Evolutionary conservation across 306 rosid species (phyloP), one percentile per base, ranked within the genome.

Genomic region (Malus orientalis): DNA sequence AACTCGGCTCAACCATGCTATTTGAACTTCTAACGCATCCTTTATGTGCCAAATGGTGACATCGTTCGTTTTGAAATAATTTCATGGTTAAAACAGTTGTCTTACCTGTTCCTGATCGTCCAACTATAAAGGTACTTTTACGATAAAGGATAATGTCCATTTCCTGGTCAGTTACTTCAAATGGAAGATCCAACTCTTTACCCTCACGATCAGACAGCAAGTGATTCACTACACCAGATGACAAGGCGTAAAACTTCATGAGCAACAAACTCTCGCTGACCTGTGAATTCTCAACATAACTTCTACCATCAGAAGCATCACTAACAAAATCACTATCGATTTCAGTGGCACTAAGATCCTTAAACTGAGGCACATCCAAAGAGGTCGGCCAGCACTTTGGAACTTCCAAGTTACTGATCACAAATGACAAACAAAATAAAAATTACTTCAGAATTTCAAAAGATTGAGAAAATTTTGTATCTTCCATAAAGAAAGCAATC

Each of bases 81-180:
- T 93, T 93, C 94, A 83, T 86, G 2, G 97, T 93, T 84, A 93
- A 73, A 58, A 93, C 89, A 33, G 96, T 93, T 19, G 98, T 93
- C 85, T 93, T 93, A 29, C 98, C 98, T 0, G 98, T 93, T 44
- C 98, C 98, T n/a, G 96, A 93, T 15, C 94, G 88, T 40, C 98
- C 98, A 33, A 89, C 78, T 14, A 93, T 80, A 79, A 93, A 93
- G 13, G 86, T 76, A 69, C 98, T 93, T 84, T 44, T 79, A 13
- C 69, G 65, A 65, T 78, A 87, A 78, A 89, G 86, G 11, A 93
- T 87, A 64, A 89, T 87, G 44, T 90, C 91, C 32, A 25, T 78
- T 76, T 93, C 91, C 84, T 90, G 81, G 12, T 90, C 96, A 0
- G 90, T 89, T 44, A 87, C 94, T 81, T 90, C 94, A 79, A 90